Conservation (phyloP, 371 early-diverging fungal species). For the Mucor lusitanicus region DNA sequence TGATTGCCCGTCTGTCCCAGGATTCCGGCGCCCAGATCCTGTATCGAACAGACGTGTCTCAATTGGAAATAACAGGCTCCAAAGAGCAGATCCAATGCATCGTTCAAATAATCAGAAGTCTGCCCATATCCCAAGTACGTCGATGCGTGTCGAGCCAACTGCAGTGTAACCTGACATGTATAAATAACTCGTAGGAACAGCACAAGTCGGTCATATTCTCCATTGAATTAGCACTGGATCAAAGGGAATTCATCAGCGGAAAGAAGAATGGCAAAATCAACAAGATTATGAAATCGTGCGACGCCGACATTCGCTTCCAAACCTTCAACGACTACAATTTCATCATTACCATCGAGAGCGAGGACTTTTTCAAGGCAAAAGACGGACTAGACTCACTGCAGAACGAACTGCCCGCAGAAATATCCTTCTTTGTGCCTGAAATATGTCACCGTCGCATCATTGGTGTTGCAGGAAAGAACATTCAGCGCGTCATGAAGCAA, state of each 20-base stretch:
- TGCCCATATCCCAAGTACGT: slow-evolving; percentile 21
- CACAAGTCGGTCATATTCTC: slow-evolving; percentile 40
- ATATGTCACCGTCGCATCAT: slow-evolving; percentile 92
- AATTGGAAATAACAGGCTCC: slow-evolving; percentile 57
- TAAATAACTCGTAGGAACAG: slow-evolving; percentile 14
- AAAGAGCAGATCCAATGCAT: slow-evolving; percentile 48
- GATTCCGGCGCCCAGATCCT: slow-evolving; percentile 48
- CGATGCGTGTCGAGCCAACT: not conserved
- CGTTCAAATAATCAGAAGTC: slow-evolving; percentile 25
- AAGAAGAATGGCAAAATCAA: slow-evolving; percentile 96
- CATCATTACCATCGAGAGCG: slow-evolving; percentile 71
- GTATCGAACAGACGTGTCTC: slow-evolving; percentile 29
- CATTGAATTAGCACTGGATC: slow-evolving; percentile 77
- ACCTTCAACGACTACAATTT: slow-evolving; percentile 77
- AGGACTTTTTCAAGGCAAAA: slow-evolving; percentile 58
- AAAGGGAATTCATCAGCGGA: slow-evolving; percentile 92
- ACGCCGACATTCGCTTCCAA: slow-evolving; percentile 61
- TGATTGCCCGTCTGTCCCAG: slow-evolving; percentile 40
- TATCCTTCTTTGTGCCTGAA: slow-evolving; percentile 88
- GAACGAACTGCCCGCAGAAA: slow-evolving; percentile 85
- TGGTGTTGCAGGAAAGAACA: slow-evolving; percentile 93
- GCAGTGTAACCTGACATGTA: not conserved
- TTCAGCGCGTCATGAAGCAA: slow-evolving; percentile 94
- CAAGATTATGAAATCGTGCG: slow-evolving; percentile 84
- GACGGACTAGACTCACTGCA: slow-evolving; percentile 73